phyloP scores from a whole-genome alignment of 768 basidiomycete species.

The Suillus luteus region DNA sequence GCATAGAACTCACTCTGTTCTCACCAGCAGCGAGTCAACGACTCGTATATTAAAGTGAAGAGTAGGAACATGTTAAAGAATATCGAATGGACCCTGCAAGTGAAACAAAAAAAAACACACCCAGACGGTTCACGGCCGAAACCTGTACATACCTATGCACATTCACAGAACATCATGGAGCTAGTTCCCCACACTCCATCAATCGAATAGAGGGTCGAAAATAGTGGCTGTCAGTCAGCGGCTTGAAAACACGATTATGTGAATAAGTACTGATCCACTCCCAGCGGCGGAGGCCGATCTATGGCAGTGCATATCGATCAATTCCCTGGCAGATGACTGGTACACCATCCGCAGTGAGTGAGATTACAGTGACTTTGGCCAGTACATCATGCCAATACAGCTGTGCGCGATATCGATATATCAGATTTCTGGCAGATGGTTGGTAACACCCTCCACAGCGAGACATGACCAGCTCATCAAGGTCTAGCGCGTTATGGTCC shows the following conservation, averaged over 20 bases:
- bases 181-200: background rate
- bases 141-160: background rate
- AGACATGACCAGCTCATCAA: background rate
- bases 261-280: background rate
- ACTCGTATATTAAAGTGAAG: conserved; percentile 4
- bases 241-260: background rate
- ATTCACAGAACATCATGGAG: conserved; percentile 2
- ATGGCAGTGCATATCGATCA: background rate
- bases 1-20: background rate
- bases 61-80: background rate
- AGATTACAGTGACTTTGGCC: background rate
- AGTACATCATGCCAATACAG: background rate
- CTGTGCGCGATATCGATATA: background rate
- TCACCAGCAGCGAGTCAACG: background rate
- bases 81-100: conserved; percentile 2
- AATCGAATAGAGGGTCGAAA: background rate
- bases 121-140: background rate
- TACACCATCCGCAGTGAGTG: background rate
- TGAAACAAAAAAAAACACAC: conserved; percentile 3
- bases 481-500: background rate
- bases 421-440: background rate
- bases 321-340: background rate
- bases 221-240: background rate
- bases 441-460: background rate
- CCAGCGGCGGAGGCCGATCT: background rate